phyloP scores from a whole-genome alignment of 208 protist species.

The Zelonia costaricensis region DNA sequence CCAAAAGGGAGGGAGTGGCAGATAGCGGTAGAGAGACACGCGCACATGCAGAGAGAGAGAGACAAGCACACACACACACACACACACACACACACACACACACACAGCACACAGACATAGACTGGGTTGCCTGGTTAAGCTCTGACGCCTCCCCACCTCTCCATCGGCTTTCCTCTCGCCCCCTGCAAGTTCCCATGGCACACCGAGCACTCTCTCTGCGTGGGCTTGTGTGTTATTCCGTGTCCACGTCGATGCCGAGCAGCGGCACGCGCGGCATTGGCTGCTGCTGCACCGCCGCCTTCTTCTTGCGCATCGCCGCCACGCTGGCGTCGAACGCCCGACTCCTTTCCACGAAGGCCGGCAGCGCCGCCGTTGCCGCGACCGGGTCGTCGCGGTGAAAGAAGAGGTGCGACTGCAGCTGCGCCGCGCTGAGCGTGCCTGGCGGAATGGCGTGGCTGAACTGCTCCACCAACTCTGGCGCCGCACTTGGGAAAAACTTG shows the following conservation, averaged over 20 bases:
- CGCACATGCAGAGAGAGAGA: neutral
- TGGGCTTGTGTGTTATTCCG: neutral
- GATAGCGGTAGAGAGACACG: neutral
- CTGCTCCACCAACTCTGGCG: conserved; percentile 26
- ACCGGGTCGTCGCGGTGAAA: conserved; percentile 79
- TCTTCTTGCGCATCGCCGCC: conserved; percentile 41
- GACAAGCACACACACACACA: neutral
- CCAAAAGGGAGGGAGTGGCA: neutral
- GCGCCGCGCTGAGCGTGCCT: conserved; percentile 75
- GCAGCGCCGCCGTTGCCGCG: conserved; percentile 42
- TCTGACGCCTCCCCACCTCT: too few species aligned
- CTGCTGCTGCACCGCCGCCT: conserved; percentile 35
- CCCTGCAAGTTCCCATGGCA: neutral
- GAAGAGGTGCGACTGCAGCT: conserved; percentile 95
- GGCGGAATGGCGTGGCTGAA: conserved; percentile 48
- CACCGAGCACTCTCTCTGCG: neutral
- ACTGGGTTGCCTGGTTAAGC: too few species aligned
- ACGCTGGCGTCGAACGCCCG: conserved; percentile 58
- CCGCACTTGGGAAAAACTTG: conserved; percentile 81
- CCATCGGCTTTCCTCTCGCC: too few species aligned
- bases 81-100: neutral
- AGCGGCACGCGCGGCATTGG: conserved; percentile 33
- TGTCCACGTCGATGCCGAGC: conserved; percentile 11
- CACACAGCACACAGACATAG: neutral
- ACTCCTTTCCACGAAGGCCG: conserved; percentile 40